phyloP scores from a whole-genome alignment of 2,329 filamentous ascomycete genomes.

The Phyllachora maydis region DNA sequence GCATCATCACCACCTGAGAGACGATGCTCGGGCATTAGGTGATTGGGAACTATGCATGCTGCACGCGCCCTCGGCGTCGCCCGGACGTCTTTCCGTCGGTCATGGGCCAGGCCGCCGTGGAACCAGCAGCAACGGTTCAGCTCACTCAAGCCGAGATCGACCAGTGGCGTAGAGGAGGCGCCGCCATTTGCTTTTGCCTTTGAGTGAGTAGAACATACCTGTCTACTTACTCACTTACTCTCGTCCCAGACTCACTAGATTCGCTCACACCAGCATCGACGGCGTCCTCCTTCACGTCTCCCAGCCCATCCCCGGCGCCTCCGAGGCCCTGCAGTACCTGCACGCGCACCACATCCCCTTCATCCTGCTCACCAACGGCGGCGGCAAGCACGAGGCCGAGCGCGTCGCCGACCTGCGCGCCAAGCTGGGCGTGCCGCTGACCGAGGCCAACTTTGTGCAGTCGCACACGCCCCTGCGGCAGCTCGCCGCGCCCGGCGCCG shows the following conservation, averaged over 20 bases:
- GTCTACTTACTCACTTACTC: no score
- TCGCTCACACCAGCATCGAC: conserved; percentile 38
- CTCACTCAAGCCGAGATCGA: background rate
- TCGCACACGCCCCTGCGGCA: conserved; percentile 79
- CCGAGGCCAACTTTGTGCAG: conserved; percentile 58
- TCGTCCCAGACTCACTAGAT: no score
- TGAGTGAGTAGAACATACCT: conserved; percentile 15
- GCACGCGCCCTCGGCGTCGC: no score
- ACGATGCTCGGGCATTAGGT: no score
- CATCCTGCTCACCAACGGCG: conserved; percentile 89
- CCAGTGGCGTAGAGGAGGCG: conserved; percentile 4
- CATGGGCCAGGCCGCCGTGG: no score
- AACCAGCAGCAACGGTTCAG: no score
- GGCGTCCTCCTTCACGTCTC: conserved; percentile 81
- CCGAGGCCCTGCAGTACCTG: conserved; percentile 51
- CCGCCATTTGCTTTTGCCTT: conserved; percentile 18
- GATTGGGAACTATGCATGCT: no score
- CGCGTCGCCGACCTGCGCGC: conserved; percentile 49
- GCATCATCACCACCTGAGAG: no score
- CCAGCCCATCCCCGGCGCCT: conserved; percentile 58
- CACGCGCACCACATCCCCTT: conserved; percentile 64
- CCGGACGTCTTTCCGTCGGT: no score
- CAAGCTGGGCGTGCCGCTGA: conserved; percentile 42
- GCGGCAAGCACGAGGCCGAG: conserved; percentile 61
- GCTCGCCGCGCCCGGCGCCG: conserved; percentile 40